Conservation (phyloP, 129 eudicot genomes). For the Flaveria brownii region DNA sequence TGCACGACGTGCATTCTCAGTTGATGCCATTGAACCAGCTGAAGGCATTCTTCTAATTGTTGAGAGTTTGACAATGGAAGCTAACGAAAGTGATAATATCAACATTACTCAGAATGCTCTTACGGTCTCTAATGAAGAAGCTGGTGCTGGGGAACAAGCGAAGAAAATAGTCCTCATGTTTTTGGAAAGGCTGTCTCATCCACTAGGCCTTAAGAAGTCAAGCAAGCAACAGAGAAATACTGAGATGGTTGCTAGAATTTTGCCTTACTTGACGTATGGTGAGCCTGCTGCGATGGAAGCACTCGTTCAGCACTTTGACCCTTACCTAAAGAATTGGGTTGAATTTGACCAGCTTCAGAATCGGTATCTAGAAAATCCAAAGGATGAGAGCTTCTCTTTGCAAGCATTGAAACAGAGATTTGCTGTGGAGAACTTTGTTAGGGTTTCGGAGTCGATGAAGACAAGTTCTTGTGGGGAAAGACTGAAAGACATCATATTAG, state of each 20-base stretch:
- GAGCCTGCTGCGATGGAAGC: slow-evolving; percentile 99
- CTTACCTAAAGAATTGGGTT: slow-evolving; percentile 75
- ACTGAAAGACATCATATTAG: slow-evolving; percentile 88
- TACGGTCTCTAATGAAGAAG: slow-evolving; percentile 80
- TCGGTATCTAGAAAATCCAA: slow-evolving; percentile 60
- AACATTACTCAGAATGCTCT: slow-evolving; percentile 71
- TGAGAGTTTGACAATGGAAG: slow-evolving; percentile 88
- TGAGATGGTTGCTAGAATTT: slow-evolving; percentile 98
- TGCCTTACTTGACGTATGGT: slow-evolving; percentile 96
- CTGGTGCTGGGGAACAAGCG: slow-evolving; percentile 91
- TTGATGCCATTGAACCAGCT: slow-evolving; percentile 98
- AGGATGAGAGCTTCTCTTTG: slow-evolving; percentile 69
- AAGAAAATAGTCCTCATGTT: slow-evolving; percentile 97
- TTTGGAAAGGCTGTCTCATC: slow-evolving; percentile 82
- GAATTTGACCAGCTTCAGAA: slow-evolving; percentile 77
- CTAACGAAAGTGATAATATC: slow-evolving; percentile 89
- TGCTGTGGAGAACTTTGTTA: slow-evolving; percentile 85
- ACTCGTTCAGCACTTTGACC: slow-evolving; percentile 83
- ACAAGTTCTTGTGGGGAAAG: slow-evolving; percentile 97
- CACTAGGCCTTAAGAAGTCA: slow-evolving; percentile 81
- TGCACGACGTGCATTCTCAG: slow-evolving; percentile 93
- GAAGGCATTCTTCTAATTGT: slow-evolving; percentile 97
- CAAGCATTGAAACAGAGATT: slow-evolving; percentile 74
- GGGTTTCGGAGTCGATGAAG: slow-evolving; percentile 95
- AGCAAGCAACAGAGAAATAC: slow-evolving; percentile 95